Conservation (phyloP, 495 filamentous ascomycete species). For the Hypoxylon lienhwacheense region DNA sequence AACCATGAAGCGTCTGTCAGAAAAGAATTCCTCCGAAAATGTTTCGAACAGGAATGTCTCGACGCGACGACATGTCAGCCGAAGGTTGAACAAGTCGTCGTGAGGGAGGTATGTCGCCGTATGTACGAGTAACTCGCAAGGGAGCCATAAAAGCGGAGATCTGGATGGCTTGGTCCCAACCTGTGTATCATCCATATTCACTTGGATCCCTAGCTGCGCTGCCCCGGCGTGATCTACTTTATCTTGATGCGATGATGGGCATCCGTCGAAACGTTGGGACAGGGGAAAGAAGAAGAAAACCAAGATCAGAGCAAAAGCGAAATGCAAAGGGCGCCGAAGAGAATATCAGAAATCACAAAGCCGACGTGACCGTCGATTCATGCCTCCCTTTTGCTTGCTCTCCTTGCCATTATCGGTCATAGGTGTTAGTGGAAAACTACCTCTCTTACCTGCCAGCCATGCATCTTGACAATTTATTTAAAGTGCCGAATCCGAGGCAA, state of each 20-base stretch:
- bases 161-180: constrained; percentile 7
- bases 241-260: background rate
- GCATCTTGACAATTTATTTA: constrained; percentile 17
- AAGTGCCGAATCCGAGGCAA: constrained; percentile 11
- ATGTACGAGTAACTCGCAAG: constrained; percentile 32
- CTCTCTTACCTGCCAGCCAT: constrained; percentile 8
- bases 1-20: constrained; percentile 49
- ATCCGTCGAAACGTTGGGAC: background rate
- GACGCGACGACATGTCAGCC: constrained; percentile 42
- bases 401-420: too few relatives aligned
- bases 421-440: too few relatives aligned
- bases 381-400: too few relatives aligned
- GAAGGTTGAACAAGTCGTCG: constrained; percentile 36
- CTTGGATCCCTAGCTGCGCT: constrained; percentile 7
- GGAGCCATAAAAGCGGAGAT: constrained; percentile 33
- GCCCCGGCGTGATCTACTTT: background rate
- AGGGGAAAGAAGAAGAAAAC: background rate
- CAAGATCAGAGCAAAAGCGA: background rate
- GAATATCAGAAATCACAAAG: too few relatives aligned
- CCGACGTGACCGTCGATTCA: too few relatives aligned
- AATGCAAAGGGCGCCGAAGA: too few relatives aligned
- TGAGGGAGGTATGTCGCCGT: constrained; percentile 21
- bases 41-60: constrained; percentile 42
- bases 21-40: constrained; percentile 49
- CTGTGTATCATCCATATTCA: constrained; percentile 16